Conservation (phyloP, 2,329 filamentous ascomycete genomes). For the Neopestalotiopsis sp. region DNA sequence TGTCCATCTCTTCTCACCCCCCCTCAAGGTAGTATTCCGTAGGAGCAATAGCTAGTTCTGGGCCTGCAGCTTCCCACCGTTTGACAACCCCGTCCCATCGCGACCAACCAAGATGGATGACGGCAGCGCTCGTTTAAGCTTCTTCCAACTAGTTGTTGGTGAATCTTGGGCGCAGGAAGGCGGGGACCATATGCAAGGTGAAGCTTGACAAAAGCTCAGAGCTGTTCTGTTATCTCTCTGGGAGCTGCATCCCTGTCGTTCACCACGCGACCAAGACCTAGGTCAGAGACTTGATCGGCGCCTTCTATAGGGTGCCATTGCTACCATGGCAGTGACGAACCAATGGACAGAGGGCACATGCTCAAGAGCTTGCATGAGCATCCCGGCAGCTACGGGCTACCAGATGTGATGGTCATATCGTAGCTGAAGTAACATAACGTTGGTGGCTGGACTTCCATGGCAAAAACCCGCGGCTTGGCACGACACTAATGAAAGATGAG, state of each 20-base stretch:
- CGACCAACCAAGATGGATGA: constrained; percentile 2
- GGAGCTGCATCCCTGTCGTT: not conserved
- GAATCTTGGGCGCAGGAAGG: not conserved
- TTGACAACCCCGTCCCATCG: not conserved
- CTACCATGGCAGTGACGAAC: not conserved
- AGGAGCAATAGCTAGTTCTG: not conserved
- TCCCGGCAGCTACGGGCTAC: not conserved
- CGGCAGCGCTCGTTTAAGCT: constrained; percentile 8
- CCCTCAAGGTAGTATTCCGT: not conserved
- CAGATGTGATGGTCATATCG: not conserved
- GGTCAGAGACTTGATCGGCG: not conserved
- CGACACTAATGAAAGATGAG: not conserved
- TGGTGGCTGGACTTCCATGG: not conserved
- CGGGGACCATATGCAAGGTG: constrained; percentile 13
- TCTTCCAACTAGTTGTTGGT: not conserved
- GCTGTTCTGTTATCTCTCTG: constrained; percentile 15
- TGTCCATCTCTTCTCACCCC: not conserved
- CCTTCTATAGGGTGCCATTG: not conserved
- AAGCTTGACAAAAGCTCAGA: constrained; percentile 7
- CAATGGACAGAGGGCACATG: constrained; percentile 16
- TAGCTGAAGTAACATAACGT: not conserved
- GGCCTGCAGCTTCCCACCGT: constrained; percentile 15
- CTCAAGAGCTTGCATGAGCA: constrained; percentile 6
- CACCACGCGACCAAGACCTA: constrained; percentile 6
- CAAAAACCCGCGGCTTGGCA: not conserved